A percentile compares a stretch with the other conserved stretches of the same genome.
phyloP scores from a whole-genome alignment of 352 stramenopile species.

The Phytophthora sojae region DNA sequence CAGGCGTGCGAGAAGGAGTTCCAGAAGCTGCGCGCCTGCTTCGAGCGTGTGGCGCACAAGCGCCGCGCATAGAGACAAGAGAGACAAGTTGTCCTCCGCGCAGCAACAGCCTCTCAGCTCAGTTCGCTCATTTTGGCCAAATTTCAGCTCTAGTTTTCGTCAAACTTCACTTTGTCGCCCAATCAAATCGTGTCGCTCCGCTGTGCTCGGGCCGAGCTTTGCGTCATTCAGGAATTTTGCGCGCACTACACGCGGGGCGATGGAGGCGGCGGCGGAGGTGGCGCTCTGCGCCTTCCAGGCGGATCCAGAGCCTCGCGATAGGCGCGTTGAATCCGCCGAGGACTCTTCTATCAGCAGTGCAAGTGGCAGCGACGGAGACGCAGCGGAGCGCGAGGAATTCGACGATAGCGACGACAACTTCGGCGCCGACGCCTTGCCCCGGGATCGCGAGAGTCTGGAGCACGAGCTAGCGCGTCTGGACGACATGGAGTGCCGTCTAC shows the following conservation, averaged over 20 bases:
- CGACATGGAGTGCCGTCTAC: constrained; percentile 38
- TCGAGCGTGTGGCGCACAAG: constrained; percentile 56
- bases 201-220: not conserved
- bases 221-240: constrained; percentile 38
- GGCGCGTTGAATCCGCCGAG: not conserved
- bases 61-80: constrained; percentile 33
- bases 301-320: constrained; percentile 3
- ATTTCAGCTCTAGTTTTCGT: constrained; percentile 2
- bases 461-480: constrained; percentile 32
- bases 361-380: constrained; percentile 22
- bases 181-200: constrained; percentile 9
- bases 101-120: not conserved
- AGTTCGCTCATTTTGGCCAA: not conserved
- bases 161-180: constrained; percentile 22
- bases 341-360: constrained; percentile 20
- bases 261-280: constrained; percentile 22
- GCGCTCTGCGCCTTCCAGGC: constrained; percentile 12
- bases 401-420: constrained; percentile 33
- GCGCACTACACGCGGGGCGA: constrained; percentile 14
- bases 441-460: constrained; percentile 40
- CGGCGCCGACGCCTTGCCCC: constrained; percentile 22
- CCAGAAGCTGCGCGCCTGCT: constrained; percentile 73
- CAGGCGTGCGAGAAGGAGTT: constrained; percentile 78
- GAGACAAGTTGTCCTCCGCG: not conserved
- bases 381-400: constrained; percentile 10